phyloP scores from a whole-genome alignment of 2,329 filamentous ascomycete species.

The Cordyceps cateniannulata region DNA sequence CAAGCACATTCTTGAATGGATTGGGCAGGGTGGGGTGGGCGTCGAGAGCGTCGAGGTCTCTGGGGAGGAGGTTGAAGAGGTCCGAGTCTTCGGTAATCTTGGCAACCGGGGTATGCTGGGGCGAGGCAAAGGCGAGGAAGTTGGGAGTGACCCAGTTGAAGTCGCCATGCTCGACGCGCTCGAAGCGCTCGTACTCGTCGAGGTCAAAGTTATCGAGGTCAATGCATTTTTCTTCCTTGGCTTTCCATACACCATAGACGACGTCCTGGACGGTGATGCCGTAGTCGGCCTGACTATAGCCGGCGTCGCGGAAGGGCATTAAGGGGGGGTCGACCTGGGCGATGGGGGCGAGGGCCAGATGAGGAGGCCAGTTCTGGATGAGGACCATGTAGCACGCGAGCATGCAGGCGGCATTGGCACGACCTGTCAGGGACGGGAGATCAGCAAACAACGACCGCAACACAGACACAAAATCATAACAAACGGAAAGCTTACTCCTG shows the following conservation, averaged over 20 bases:
- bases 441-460: neutral
- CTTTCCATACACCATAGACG: constrained; percentile 97
- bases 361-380: constrained; percentile 95
- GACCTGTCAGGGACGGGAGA: constrained; percentile 44
- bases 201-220: constrained; percentile 90
- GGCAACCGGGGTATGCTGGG: constrained; percentile 71
- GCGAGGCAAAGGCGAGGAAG: constrained; percentile 94
- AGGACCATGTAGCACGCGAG: constrained; percentile 98
- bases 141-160: constrained; percentile 99
- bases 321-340: constrained; percentile 93
- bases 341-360: constrained; percentile 89
- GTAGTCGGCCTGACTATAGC: constrained; percentile 97
- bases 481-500: constrained; percentile 56
- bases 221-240: constrained; percentile 91
- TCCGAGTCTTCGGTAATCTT: constrained; percentile 68
- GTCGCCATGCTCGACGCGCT: constrained; percentile 95
- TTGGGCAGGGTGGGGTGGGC: constrained; percentile 64
- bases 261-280: constrained; percentile 93
- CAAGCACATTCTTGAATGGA: constrained; percentile 93
- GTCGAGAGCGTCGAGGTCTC: constrained; percentile 66
- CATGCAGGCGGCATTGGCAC: constrained; percentile 89
- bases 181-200: constrained; percentile 93
- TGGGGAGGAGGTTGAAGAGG: constrained; percentile 67
- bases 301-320: constrained; percentile 98
- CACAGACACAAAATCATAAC: neutral